A percentile compares a stretch with the other conserved stretches of the same genome.
Conservation (phyloP, 495 filamentous ascomycete genomes). For the Aspergillus cristatus region DNA sequence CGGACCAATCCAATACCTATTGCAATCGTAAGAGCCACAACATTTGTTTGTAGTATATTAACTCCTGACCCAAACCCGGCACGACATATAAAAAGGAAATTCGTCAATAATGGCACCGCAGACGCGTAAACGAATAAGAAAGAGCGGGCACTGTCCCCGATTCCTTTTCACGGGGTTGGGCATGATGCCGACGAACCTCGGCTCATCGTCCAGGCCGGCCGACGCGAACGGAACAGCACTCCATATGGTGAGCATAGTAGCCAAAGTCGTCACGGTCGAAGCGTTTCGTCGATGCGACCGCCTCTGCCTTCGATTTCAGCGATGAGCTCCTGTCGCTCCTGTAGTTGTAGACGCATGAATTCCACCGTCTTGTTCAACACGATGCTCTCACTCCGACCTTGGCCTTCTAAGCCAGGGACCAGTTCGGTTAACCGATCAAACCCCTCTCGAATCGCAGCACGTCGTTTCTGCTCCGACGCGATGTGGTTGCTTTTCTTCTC, state of each 20-base stretch:
- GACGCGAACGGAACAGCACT: too few species aligned
- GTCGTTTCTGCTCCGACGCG: slow-evolving; percentile 80
- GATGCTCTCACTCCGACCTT: slow-evolving; percentile 75
- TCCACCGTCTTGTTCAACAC: slow-evolving; percentile 70
- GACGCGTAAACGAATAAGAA: too few species aligned
- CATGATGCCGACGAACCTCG: background rate
- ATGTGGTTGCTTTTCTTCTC: slow-evolving; percentile 93
- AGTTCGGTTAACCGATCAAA: slow-evolving; percentile 77
- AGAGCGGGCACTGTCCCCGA: too few species aligned
- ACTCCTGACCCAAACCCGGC: too few species aligned
- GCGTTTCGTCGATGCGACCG: slow-evolving; percentile 42
- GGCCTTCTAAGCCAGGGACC: slow-evolving; percentile 74
- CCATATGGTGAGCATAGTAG: too few species aligned
- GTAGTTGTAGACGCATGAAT: slow-evolving; percentile 57
- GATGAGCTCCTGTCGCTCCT: slow-evolving; percentile 52
- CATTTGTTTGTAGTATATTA: too few species aligned
- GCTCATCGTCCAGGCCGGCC: too few species aligned
- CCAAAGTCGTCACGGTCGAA: slow-evolving; percentile 22
- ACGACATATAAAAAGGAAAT: too few species aligned
- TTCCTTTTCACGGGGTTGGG: too few species aligned
- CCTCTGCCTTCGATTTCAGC: slow-evolving; percentile 52
- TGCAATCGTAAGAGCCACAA: too few species aligned
- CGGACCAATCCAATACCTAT: too few species aligned
- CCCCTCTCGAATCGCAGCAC: slow-evolving; percentile 75
- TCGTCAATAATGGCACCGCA: too few species aligned